Conservation (phyloP, 2,329 filamentous ascomycete genomes). For the Xylariaceae sp. region DNA sequence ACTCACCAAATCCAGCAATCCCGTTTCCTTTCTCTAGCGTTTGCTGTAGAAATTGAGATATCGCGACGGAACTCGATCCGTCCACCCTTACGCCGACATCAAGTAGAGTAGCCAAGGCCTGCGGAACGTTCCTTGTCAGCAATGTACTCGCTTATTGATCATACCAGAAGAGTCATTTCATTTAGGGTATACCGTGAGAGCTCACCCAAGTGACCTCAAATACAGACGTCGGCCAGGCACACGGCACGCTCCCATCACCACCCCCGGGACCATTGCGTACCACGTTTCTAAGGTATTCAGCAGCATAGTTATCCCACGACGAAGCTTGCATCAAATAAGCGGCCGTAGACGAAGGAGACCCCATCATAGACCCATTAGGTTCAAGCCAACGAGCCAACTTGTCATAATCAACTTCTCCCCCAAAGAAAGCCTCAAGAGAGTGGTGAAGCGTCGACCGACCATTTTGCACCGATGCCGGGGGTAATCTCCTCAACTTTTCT, state of each 20-base stretch:
- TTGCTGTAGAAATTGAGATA: neutral
- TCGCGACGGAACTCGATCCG: neutral
- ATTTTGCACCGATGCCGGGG: neutral
- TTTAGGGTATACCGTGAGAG: neutral
- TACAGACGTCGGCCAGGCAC: conserved; percentile 20
- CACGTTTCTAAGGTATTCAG: conserved; percentile 20
- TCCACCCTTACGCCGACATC: neutral
- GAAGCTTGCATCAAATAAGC: conserved; percentile 25
- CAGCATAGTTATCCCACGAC: conserved; percentile 22
- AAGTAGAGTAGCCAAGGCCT: neutral
- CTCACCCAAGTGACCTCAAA: conserved; percentile 23
- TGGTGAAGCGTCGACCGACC: conserved; percentile 25
- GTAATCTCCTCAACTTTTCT: conserved; percentile 6
- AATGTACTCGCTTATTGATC: neutral
- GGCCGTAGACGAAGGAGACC: conserved; percentile 40
- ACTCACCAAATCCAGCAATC: neutral
- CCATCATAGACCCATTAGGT: conserved; percentile 34
- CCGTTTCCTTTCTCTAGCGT: neutral
- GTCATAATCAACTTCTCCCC: conserved; percentile 35
- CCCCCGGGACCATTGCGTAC: conserved; percentile 13
- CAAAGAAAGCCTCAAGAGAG: conserved; percentile 37
- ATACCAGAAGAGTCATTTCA: neutral
- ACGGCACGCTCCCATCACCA: conserved; percentile 20
- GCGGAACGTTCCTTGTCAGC: neutral
- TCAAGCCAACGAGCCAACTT: conserved; percentile 29